Base-by-base conservation (phyloP, 257 asterid species). In the Sherardia arvensis region DNA sequence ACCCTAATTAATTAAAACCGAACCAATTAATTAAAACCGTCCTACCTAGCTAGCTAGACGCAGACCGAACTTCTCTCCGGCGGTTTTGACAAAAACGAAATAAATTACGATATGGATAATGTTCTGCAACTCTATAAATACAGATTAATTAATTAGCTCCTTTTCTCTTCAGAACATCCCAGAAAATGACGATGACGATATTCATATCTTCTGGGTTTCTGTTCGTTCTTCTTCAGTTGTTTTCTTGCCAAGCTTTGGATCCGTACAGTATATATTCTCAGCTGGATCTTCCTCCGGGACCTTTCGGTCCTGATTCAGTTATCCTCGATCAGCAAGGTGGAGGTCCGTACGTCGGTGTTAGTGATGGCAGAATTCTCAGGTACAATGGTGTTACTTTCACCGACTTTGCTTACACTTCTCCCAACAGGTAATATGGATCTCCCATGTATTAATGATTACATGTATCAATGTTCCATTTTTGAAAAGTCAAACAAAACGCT, bases 321-420 rank as follows among this genome's bases (percentile, higher is more conserved):
- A 69, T 83, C 2, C 72, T 80, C 2, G 84, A 76, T 25, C 47
- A 69, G 14, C 23, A 34, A 18, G 60, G 59, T 7, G 28, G 9
- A 0, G 85, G 82, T 32, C 80, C 81, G 49, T 80, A 84, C 66
- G 79, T 78, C 8, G 86, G 79, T 20, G 77, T 80, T 22, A 76
- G 59, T 15, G 88, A 82, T 67, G 91, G 88, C 27, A 76, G 86
- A 36, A 45, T 84, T 36, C 75, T 82, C 68, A 76, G 66, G 59
- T 74, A 54, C 48, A 27, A 65, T 22, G 77, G 69, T 3, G 9
- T 18, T 15, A 68, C 62, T 7, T 85, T 82, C 61, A 26, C 54
- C 2, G 83, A 77, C 29, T 84, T 84, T 32, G 87, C 86, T 27
- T 63, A 69, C 64, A 79, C 83, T 36, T 66, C 81, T 23, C 73